Evolutionary conservation across 2,329 filamentous ascomycete genomes (phyloP).

Genomic region (Onygena corvina): DNA sequence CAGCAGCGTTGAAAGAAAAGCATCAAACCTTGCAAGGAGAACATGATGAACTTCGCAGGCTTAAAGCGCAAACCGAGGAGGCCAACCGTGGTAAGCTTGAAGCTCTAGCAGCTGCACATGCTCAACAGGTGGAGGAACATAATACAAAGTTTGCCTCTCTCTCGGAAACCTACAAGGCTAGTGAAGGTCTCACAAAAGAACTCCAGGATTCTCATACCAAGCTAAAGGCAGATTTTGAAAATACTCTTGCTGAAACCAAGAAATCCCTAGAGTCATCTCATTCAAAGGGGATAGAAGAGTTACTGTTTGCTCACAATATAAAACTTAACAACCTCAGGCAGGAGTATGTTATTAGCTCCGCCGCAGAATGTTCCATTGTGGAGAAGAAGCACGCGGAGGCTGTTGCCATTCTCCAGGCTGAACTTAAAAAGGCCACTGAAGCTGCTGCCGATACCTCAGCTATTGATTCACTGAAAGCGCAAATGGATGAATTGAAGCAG

Average conservation of each 20-base stretch:
- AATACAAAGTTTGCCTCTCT: slow-evolving; percentile 23
- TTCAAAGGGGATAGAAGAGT: slow-evolving; percentile 30
- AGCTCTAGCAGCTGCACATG: slow-evolving; percentile 13
- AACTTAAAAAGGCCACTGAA: slow-evolving; percentile 27
- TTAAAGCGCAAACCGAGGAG: slow-evolving; percentile 10
- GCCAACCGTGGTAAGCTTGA: slow-evolving; percentile 13
- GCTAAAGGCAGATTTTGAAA: slow-evolving; percentile 30
- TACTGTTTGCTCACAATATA: slow-evolving; percentile 30
- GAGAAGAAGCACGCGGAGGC: slow-evolving; percentile 27
- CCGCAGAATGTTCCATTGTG: slow-evolving; percentile 27
- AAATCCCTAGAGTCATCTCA: slow-evolving; percentile 30
- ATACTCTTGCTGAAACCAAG: slow-evolving; percentile 24
- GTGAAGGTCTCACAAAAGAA: slow-evolving; percentile 26
- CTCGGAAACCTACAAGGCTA: slow-evolving; percentile 17
- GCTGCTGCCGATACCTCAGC: slow-evolving; percentile 29
- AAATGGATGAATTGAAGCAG: slow-evolving; percentile 46
- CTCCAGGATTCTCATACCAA: slow-evolving; percentile 26
- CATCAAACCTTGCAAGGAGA: slow-evolving; percentile 15
- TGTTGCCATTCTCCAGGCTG: slow-evolving; percentile 24
- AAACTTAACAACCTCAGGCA: slow-evolving; percentile 28
- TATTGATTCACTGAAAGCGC: slow-evolving; percentile 30
- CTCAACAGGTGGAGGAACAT: slow-evolving; percentile 20
- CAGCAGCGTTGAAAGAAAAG: slow-evolving; percentile 14
- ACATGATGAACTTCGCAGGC: slow-evolving; percentile 13
- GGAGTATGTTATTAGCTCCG: slow-evolving; percentile 28